Base-by-base conservation (phyloP, 129 eudicot genomes). In the Arctium minus region DNA sequence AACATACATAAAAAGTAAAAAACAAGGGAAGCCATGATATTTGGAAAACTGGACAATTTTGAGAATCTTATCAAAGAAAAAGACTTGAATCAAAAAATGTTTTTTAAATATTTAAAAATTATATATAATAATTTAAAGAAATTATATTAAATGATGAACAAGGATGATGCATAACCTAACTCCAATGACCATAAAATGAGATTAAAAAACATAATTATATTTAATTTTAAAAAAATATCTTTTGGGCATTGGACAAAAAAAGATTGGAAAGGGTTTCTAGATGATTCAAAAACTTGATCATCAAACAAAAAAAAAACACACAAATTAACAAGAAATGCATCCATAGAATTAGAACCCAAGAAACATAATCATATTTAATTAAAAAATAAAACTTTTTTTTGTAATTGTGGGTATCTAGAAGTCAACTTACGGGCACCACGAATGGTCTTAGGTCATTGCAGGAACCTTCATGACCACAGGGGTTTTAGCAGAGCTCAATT, bases 1-100 rank as follows among this genome's bases (percentile, higher is more conserved):
- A 37, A 70, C 72, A 62, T 72, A 36, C 31, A 33, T 70, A 67
- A 81, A 22, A 84, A 77, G 88, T 81, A 86, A 84, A 44, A 85
- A 71, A 11, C 13, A 8, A 7, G 79, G 3, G 64, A 84, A 64
- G 75, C 78, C 44, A 77, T 72, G 46, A 27, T 74, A 68, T 69
- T 76, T 74, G 48, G 48, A 73, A 82, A 82, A 79, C 27, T 74
- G 39, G 77, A 73, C 33, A 39, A 77, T 76, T 75, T 46, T 65
- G 64, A 44, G 64, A 44, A 76, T 77, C 82, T 76, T 27, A 60
- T 74, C 68, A 80, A 40, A 67, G 60, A 77, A 37, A 50, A 79
- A 11, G 70, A 82, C 81, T 82, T 40, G 8, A 75, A 75, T 27
- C 10, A 44, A 82, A 8, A 72, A 73, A 5, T 42, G n/a, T 6